phyloP scores from a whole-genome alignment of 228 moss, liverwort and hornwort genomes.

The Sphagnum magellanicum region DNA sequence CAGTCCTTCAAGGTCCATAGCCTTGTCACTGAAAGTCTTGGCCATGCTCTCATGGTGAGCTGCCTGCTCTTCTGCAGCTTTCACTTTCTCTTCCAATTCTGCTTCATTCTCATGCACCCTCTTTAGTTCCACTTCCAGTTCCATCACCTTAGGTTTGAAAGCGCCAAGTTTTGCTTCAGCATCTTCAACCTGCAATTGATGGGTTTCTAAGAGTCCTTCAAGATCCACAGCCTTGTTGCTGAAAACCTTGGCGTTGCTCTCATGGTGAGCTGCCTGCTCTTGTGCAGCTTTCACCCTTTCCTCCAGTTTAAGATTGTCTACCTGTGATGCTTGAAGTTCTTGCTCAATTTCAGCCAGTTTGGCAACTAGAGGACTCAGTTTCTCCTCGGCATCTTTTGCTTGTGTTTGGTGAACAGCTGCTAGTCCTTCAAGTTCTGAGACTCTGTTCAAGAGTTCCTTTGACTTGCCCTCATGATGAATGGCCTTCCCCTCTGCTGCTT shows the following conservation, averaged over 20 bases:
- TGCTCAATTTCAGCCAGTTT: no score
- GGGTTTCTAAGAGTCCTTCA: not conserved
- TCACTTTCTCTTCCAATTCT: conserved; percentile 18
- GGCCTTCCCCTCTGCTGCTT: conserved; percentile 29
- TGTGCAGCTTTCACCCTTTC: not conserved
- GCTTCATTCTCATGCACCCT: not conserved
- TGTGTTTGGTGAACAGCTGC: not conserved
- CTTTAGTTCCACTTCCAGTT: not conserved
- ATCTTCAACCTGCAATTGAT: not conserved
- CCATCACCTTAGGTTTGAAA: not conserved
- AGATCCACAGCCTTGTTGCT: not conserved
- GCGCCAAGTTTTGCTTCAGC: not conserved
- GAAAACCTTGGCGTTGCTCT: not conserved
- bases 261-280: not conserved
- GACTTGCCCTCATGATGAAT: conserved; percentile 23
- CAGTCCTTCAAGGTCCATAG: conserved; percentile 25
- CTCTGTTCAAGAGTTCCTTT: conserved; percentile 17
- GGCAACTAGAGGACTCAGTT: no score
- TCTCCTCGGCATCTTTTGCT: no score
- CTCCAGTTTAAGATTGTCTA: not conserved
- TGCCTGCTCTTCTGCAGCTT: conserved; percentile 30
- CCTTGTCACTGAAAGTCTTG: conserved; percentile 19
- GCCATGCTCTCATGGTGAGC: conserved; percentile 25
- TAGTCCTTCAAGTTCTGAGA: conserved; percentile 10
- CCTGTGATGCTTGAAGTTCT: no score